phyloP scores from a whole-genome alignment of 192 early-diverging fungal species.

The Pilobolus umbonatus region DNA sequence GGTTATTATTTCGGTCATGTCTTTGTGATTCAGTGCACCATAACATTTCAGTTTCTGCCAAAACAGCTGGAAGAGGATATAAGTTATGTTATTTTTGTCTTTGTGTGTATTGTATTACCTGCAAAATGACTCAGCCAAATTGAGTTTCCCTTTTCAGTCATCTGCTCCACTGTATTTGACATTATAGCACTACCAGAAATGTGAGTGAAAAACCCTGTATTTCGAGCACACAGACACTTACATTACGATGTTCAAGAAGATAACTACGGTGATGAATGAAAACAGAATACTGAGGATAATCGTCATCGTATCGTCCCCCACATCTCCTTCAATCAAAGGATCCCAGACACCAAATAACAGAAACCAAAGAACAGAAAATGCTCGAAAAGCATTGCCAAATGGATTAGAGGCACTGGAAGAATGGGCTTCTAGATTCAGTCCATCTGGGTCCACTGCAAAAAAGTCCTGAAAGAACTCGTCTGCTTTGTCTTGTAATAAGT shows the following conservation, averaged over 20 bases:
- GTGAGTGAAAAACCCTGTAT: too few relatives aligned
- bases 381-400: not conserved
- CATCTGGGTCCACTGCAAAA: not conserved
- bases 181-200: constrained; percentile 20
- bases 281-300: constrained; percentile 2
- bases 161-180: constrained; percentile 10
- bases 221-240: too few relatives aligned
- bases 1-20: constrained; percentile 11
- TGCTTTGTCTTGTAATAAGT: not conserved
- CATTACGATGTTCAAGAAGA: constrained; percentile 18
- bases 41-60: constrained; percentile 12
- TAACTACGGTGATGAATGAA: constrained; percentile 11
- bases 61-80: not conserved
- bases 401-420: not conserved
- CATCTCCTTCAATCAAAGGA: constrained; percentile 2
- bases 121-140: constrained; percentile 18
- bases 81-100: not conserved
- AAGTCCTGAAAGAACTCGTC: not conserved
- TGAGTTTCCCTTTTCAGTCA: constrained; percentile 7
- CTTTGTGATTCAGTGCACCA: constrained; percentile 5
- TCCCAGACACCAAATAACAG: constrained; percentile 14
- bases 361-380: constrained; percentile 8
- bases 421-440: too few relatives aligned
- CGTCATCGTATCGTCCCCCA: constrained; percentile 2
- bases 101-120: not conserved